Base-by-base conservation (phyloP, 352 stramenopile genomes). In the Globisporangium solare region DNA sequence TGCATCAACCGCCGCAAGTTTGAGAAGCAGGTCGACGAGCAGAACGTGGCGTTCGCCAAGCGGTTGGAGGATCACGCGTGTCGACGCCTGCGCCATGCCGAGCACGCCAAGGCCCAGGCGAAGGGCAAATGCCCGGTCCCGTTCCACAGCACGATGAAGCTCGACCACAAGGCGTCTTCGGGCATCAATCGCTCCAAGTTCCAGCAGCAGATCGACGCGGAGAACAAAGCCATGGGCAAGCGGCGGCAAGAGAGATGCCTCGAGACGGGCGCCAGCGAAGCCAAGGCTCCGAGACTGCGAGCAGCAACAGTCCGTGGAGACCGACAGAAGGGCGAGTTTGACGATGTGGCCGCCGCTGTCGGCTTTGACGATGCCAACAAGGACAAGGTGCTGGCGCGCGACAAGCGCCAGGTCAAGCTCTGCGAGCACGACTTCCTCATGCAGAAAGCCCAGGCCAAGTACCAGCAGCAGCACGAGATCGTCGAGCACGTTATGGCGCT, bases 131-230 rank as follows among this genome's bases (percentile, higher is more conserved):
- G 58, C 12, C 67, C 71, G 21, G 54, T 63, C 42, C 71, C 68
- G 32, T 69, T 79, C 24, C 53, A 77, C n/a, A 69, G 74, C 32
- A 62, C 74, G 1, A 73, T 71, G 47, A 81, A 70, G 20, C 57
- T 66, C 32, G 64, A 56, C 14, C 76, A 87, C 56, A 86, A 87
- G 60, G 69, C 79, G 7, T 82, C 79, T 15, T 85, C 79, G 0
- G 49, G 55, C 10, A 74, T 90, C n/a, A 90, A 90, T 11, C 79
- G 77, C 32, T 56, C 49, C 47, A 86, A 78, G 46, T 83, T 87
- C 42, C 63, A 70, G 2, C 60, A 79, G 43, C 74, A 85, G 41
- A 58, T 90, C 13, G 58, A 61, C 14, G 24, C 45, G 7, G 79
- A 88, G 49, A 90, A 90, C 59, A 73, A 73, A 53, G 63, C 51